Evolutionary conservation across 2,329 filamentous ascomycete species (phyloP), one percentile per base, ranked within the genome.

Genomic region (Cordyceps militaris): DNA sequence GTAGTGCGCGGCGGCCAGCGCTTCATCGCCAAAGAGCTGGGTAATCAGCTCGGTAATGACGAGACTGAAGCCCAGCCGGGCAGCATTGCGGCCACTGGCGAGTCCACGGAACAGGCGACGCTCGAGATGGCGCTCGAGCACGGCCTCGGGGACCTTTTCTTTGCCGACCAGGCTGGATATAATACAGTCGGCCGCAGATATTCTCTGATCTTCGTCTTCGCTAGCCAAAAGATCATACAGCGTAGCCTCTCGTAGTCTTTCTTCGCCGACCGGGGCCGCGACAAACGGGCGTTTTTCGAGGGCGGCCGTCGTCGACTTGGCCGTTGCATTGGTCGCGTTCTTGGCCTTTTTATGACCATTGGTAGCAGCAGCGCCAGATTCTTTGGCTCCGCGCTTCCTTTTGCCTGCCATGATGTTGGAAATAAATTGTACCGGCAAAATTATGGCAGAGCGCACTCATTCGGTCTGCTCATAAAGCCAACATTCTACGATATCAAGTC

Each of bases 41-140:
- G 82, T 79, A 46, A 96, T 70, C 9, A 95, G 75, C 71, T 97
- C 92, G 0, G 91, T 88, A 63, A 97, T 75, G 0, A 93, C 93
- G 57, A 97, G 79, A 56, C 91, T 96, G 70, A 96, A 97, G 3
- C 94, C 94, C 52, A 94, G 76, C 26, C 94, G 82, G 19, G 93
- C 91, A 13, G 89, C 90, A 74, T 96, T 96, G 58, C 91, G 86
- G 56, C 91, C 87, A 69, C 91, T 97, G 61, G 92, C 91, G 19
- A 97, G 83, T 42, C 94, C 94, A 56, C 89, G 85, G 70, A 97
- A 90, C 38, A 99, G 77, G 26, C 88, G 81, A 67, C 82, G 82
- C 62, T 84, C 81, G 30, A 87, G 73, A 64, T 87, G 84, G 59
- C 82, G 74, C 63, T 78, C 70, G 14, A 87, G 73, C 2, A 82